Evolutionary conservation across 192 early-diverging fungal genomes (phyloP), one percentile per base, ranked within the genome.

Genomic region (Coemansia sp.): DNA sequence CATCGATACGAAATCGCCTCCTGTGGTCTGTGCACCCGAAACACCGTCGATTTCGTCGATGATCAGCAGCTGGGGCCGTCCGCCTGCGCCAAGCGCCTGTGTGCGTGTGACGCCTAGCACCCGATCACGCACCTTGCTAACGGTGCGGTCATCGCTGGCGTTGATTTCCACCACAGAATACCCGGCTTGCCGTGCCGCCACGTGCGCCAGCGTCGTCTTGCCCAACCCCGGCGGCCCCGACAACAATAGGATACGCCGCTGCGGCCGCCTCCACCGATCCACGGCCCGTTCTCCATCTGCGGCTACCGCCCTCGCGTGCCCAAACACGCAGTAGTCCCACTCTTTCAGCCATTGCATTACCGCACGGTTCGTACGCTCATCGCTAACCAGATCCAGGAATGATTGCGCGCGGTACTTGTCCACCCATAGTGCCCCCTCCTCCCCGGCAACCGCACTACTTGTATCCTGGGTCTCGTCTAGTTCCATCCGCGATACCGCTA

Each of bases 31-130:
- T 29, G 83, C 75, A 2, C 82, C 78, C 30, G 86, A 87, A 1
- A 86, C 94, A 29, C 97, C 97, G 72, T 98, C 97, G 62, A 98
- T 92, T 67, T 97, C 97, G 67, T 98, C 97, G 62, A 98, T 93
- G 20, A 98, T 87, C 22, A 97, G 70, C 19, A 95, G 59, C 65
- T 85, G 91, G 23, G 95, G 94, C 62, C 86, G 90, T 5, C 80
- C 81, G 8, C 40, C 23, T 28, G n/a, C 65, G 61, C 61, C 87
- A 42, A 89, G 84, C 1, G 88, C 83, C 58, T 95, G 89, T 19
- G 87, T 89, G 62, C 93, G 90, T 28, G 94, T 74, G 2, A 91
- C 90, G 23, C 89, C 79, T 22, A 86, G 79, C 13, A 96, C 86
- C 47, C 89, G 88, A 37, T 88, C 86, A 45, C 84, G 84, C 6